phyloP scores from a whole-genome alignment of 257 asterid genomes.

The Scutellaria minor region DNA sequence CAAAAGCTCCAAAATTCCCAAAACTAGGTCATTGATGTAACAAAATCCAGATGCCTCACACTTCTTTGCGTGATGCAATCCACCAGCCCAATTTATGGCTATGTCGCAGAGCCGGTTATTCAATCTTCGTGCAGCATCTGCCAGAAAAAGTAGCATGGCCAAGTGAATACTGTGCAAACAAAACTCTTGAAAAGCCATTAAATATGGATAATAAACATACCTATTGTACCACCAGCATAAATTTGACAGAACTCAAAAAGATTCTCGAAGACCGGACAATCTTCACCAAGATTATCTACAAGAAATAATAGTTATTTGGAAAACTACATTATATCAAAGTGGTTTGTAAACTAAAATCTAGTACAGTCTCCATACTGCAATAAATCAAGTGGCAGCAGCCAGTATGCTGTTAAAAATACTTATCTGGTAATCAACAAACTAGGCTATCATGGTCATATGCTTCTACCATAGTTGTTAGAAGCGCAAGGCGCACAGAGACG shows the following conservation, averaged over 20 bases:
- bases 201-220: conserved; percentile 42
- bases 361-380: not conserved
- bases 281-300: conserved; percentile 96
- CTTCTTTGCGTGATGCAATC: conserved; percentile 99
- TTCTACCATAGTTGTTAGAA: not conserved
- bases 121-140: conserved; percentile 97
- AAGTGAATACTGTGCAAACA: conserved; percentile 30
- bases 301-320: conserved; percentile 30
- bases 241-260: conserved; percentile 97
- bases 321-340: conserved; percentile 11
- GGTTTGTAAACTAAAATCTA: conserved; percentile 1
- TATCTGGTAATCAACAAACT: conserved; percentile 7
- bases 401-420: conserved; percentile 23
- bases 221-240: conserved; percentile 99
- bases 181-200: conserved; percentile 23
- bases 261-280: conserved; percentile 95
- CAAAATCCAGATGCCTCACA: conserved; percentile 99
- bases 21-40: conserved; percentile 91
- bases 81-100: conserved; percentile 99
- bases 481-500: no score
- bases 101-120: conserved; percentile 86
- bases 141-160: conserved; percentile 32
- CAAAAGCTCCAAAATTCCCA: conserved; percentile 96
- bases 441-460: not conserved
- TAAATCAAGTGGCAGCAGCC: not conserved